Conservation (phyloP, 2,329 filamentous ascomycete genomes). For the Arthroderma uncinatum region DNA sequence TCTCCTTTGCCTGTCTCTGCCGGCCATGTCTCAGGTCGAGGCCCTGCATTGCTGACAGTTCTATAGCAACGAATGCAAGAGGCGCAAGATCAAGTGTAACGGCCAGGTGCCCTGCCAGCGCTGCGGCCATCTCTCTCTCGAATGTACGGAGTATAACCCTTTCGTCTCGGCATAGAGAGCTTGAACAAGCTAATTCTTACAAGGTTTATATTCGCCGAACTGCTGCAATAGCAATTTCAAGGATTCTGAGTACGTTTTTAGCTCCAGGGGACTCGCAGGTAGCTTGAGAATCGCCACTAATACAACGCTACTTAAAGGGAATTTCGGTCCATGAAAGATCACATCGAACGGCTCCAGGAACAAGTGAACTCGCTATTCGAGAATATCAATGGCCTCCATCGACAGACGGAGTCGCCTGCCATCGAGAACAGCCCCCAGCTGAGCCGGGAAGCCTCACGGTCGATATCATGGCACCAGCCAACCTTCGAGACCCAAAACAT, state of each 20-base stretch:
- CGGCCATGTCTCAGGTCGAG: background rate
- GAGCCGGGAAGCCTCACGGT: constrained; percentile 32
- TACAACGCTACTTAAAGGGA: constrained; percentile 40
- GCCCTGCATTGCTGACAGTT: background rate
- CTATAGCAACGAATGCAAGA: constrained; percentile 51
- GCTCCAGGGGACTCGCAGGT: background rate
- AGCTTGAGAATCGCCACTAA: background rate
- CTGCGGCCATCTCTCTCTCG: constrained; percentile 52
- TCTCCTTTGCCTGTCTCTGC: background rate
- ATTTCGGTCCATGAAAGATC: constrained; percentile 67
- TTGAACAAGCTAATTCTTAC: constrained; percentile 8
- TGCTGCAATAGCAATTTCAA: constrained; percentile 70
- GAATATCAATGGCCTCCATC: constrained; percentile 57
- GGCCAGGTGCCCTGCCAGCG: constrained; percentile 54
- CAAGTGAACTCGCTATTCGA: constrained; percentile 70
- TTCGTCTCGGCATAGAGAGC: background rate
- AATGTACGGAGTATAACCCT: constrained; percentile 35
- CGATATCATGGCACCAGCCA: constrained; percentile 18
- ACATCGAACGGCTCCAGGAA: constrained; percentile 65
- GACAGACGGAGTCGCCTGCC: constrained; percentile 27
- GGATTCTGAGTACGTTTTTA: constrained; percentile 58
- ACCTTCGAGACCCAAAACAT: constrained; percentile 5
- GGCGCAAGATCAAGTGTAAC: constrained; percentile 59
- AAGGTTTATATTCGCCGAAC: constrained; percentile 52
- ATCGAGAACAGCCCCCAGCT: constrained; percentile 24